Conservation (phyloP, 2,329 filamentous ascomycete genomes). For the Ophiostoma piceae region DNA sequence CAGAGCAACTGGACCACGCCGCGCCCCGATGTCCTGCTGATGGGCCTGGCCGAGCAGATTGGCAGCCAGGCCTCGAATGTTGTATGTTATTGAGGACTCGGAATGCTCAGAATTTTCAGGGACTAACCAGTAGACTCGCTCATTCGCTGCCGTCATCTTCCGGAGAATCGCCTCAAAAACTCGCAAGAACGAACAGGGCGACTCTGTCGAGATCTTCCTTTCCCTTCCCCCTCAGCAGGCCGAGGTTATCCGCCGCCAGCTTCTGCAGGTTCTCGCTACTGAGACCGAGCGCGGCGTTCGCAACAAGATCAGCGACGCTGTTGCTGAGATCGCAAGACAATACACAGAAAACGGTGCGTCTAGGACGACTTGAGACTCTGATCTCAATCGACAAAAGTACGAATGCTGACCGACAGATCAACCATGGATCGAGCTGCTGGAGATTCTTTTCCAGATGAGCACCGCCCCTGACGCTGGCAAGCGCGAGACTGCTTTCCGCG, state of each 20-base stretch:
- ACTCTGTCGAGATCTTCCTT: slow-evolving; percentile 78
- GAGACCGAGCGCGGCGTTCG: slow-evolving; percentile 71
- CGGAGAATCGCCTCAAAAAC: slow-evolving; percentile 87
- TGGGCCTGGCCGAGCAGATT: slow-evolving; percentile 92
- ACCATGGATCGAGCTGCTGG: slow-evolving; percentile 83
- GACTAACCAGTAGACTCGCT: slow-evolving; percentile 59
- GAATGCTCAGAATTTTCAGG: neutral
- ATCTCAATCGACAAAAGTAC: neutral
- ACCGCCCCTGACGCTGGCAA: slow-evolving; percentile 77
- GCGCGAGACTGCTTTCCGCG: slow-evolving; percentile 87
- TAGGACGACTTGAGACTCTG: neutral
- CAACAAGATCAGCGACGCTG: slow-evolving; percentile 96
- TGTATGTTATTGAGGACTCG: slow-evolving; percentile 44
- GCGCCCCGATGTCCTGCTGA: slow-evolving; percentile 80
- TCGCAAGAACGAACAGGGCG: slow-evolving; percentile 66
- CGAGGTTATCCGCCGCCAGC: slow-evolving; percentile 72
- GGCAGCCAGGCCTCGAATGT: slow-evolving; percentile 67
- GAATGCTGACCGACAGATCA: slow-evolving; percentile 51
- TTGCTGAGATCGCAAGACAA: slow-evolving; percentile 90
- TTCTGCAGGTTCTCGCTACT: slow-evolving; percentile 68
- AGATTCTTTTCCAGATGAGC: slow-evolving; percentile 81
- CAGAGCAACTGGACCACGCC: slow-evolving; percentile 82
- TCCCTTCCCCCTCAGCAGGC: slow-evolving; percentile 70
- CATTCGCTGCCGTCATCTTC: slow-evolving; percentile 91
- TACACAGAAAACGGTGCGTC: slow-evolving; percentile 83